Evolutionary conservation across 2,329 filamentous ascomycete genomes (phyloP), one percentile per base, ranked within the genome.

Genomic region (Talaromyces verruculosus): DNA sequence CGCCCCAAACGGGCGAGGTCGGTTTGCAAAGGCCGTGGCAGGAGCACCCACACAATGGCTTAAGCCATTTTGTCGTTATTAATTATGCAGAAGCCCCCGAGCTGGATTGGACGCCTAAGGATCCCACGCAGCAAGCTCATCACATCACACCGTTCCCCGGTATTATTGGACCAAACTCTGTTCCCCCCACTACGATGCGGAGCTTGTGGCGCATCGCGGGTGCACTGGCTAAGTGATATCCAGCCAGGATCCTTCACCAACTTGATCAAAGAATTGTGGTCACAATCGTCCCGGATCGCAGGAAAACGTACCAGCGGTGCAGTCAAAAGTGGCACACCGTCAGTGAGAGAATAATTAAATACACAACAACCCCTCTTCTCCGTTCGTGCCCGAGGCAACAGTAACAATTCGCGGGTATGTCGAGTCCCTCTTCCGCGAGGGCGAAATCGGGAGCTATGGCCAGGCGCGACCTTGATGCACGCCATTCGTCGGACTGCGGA

Each of bases 401-500:
- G n/a, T 25, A 1, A 25, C 25, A 25, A 25, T 25, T 25, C 25
- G 25, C 25, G 3, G 25, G 25, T 25, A 25, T 25, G 25, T 45
- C 22, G 22, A 43, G 17, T 59, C 19, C 1, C 7, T 30, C 22
- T 33, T 30, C 22, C 39, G 57, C 15, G 22, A 30, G 65, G 65
- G 61, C 25, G 15, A 64, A 64, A 28, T 51, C 65, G 61, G 65
- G 55, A 64, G 61, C 65, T 64, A 61, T 64, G 53, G 61, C 61
- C 59, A 61, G 33, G 41, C 25, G 41, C 41, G 33, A 55, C 45
- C 57, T 35, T 59, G 58, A 57, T 61, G 65, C 65, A 61, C n/a
- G 41, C 65, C 61, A 67, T 64, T 67, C 61, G 55, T 58, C 65
- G 62, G 55, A 51, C 30, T 67, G 61, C 39, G 62, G 62, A 64